These are phyloP conservation scores for Vicia villosa DNA, from an alignment of 306 rosid species.

Conservation along the genomic window DNA sequence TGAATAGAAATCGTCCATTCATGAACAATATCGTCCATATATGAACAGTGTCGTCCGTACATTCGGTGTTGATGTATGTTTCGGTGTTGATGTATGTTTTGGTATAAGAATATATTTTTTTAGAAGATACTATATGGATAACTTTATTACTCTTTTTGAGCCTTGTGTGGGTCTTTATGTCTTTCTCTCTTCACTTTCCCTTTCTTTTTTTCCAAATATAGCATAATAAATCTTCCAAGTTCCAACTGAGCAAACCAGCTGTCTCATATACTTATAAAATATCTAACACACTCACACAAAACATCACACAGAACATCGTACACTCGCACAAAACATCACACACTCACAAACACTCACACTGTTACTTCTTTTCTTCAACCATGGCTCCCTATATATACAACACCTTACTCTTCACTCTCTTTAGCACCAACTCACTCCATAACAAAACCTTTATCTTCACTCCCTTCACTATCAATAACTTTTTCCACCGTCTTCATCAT, in stretches of 20 bases:
- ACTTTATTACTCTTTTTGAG: not conserved
- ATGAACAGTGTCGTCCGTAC: too few species aligned
- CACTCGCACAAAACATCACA: conserved; percentile 1
- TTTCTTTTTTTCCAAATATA: conserved; percentile 17
- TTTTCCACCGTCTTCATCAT: not conserved
- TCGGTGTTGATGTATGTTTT: too few species aligned
- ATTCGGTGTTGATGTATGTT: too few species aligned
- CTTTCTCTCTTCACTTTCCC: conserved; percentile 26
- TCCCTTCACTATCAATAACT: not conserved
- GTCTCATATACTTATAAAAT: conserved; percentile 25
- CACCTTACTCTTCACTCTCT: not conserved
- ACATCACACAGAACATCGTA: too few species aligned
- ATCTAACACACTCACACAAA: too few species aligned
- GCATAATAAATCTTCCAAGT: not conserved
- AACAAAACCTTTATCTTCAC: too few species aligned
- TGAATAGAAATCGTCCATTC: too few species aligned
- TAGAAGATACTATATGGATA: not conserved
- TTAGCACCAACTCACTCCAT: not conserved
- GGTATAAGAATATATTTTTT: too few species aligned
- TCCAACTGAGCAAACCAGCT: conserved; percentile 34
- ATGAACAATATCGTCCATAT: too few species aligned
- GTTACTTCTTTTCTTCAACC: conserved; percentile 25
- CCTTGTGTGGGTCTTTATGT: not conserved
- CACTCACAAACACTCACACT: not conserved
- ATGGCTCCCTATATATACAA: not conserved